Evolutionary conservation across 257 asterid species (phyloP), one percentile per base, ranked within the genome.

Genomic region (Leptodermis oblonga): DNA sequence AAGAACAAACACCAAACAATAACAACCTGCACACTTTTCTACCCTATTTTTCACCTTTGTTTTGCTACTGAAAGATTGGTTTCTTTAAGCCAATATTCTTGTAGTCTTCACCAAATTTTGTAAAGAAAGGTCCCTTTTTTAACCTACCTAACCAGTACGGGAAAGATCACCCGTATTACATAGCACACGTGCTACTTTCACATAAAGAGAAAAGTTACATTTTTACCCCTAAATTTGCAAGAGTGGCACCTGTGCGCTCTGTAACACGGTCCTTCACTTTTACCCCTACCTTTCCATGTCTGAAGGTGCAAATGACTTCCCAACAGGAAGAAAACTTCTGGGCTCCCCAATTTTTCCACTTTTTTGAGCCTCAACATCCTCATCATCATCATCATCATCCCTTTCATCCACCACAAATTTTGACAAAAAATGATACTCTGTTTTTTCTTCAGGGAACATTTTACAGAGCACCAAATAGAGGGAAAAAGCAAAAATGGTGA

Each of bases 351-450:
- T 39, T 73, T 62, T 71, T 67, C 17, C 65, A 60, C 72, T 77
- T 70, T 82, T 82, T 23, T 90, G 92, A 7, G 96, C 84, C 77
- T 88, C 97, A 1, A 85, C 74, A 70, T 87, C 89, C 45, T 54
- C 69, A 9, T 54, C 61, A 22, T 87, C 89, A 51, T 54, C 69
- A 9, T 54, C 61, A 22, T 14, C 5, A 17, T n/a, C 54, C 15
- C 67, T 59, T 17, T 56, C 78, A 30, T 67, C 78, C 3, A 77
- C 88, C 39, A 73, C 86, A 63, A 30, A 61, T 71, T 73, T 87
- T 5, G 34, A 34, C 18, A 89, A 68, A 0, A 83, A 43, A 20
- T 69, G 77, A 63, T 91, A 87, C 70, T 79, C 88, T 28, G 62
- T 83, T 18, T 73, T 78, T 62, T 82, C 86, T 62, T 81, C 86